These are phyloP conservation scores for Nelumbo lutea DNA, from an alignment of 164 flowering plant species.

Conservation along the genomic window DNA sequence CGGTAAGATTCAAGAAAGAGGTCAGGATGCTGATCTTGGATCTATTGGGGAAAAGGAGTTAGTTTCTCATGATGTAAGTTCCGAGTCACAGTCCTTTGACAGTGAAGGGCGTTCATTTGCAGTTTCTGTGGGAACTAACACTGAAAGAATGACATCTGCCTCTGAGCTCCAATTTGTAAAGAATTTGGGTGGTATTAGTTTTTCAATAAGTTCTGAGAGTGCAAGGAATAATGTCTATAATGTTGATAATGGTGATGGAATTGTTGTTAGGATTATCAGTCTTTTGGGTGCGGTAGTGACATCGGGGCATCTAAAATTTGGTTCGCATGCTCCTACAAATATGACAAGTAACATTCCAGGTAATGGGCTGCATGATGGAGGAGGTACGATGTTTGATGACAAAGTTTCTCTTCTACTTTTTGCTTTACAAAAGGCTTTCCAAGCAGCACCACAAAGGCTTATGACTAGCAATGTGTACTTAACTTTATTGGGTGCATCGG, in stretches of 20 bases:
- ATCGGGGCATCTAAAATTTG: conserved; percentile 69
- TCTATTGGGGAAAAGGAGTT: conserved; percentile 30
- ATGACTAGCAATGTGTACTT: conserved; percentile 77
- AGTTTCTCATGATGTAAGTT: conserved; percentile 25
- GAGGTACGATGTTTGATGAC: conserved; percentile 86
- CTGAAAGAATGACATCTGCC: conserved; percentile 57
- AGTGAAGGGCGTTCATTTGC: conserved; percentile 17
- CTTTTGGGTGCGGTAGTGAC: conserved; percentile 72
- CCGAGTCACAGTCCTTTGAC: conserved; percentile 18
- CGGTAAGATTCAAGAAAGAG: conserved; percentile 18
- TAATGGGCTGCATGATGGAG: conserved; percentile 59
- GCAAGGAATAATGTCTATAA: conserved; percentile 93
- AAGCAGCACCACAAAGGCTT: conserved; percentile 92
- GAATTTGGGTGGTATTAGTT: conserved; percentile 85
- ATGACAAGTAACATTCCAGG: conserved; percentile 41
- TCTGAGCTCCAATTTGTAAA: conserved; percentile 50
- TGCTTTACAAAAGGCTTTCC: conserved; percentile 90
- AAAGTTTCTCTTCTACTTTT: conserved; percentile 82
- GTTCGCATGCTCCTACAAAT: conserved; percentile 40
- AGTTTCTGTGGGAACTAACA: conserved; percentile 23
- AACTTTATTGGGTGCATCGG: conserved; percentile 84
- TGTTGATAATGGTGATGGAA: conserved; percentile 77
- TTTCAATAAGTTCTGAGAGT: conserved; percentile 85
- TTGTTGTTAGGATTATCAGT: conserved; percentile 78
- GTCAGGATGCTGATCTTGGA: conserved; percentile 27